A percentile compares a stretch with the other conserved stretches of the same genome.
These are phyloP conservation scores for Fusarium secorum DNA, from an alignment of 2,329 filamentous ascomycete genomes.

Conservation along the genomic window DNA sequence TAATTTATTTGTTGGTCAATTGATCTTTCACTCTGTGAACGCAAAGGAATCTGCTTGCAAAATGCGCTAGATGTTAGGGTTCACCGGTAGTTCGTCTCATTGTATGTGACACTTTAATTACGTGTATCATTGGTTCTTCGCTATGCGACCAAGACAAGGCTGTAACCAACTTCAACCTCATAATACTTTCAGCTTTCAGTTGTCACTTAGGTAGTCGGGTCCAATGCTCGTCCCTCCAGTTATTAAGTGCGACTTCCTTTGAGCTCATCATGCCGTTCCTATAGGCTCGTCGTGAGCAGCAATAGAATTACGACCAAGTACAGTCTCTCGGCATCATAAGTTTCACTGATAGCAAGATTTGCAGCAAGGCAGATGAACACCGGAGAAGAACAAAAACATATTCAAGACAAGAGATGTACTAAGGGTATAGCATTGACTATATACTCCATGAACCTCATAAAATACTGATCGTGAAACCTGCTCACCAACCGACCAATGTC, in stretches of 20 bases:
- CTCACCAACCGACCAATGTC: rapidly evolving
- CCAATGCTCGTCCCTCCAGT: too few relatives aligned
- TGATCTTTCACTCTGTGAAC: rapidly evolving
- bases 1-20: not conserved
- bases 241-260: too few relatives aligned
- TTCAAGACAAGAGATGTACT: rapidly evolving
- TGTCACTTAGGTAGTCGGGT: too few relatives aligned
- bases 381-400: rapidly evolving
- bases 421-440: not conserved
- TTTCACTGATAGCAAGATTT: rapidly evolving
- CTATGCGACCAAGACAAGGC: too few relatives aligned
- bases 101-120: rapidly evolving
- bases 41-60: rapidly evolving
- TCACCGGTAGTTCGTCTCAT: rapidly evolving
- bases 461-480: not conserved
- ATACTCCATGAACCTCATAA: not conserved
- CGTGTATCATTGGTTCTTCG: rapidly evolving
- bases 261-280: too few relatives aligned
- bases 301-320: rapidly evolving
- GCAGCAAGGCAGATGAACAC: rapidly evolving
- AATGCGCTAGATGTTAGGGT: rapidly evolving
- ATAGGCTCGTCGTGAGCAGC: not conserved
- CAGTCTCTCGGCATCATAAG: too few relatives aligned
- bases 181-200: too few relatives aligned
- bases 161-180: too few relatives aligned